phyloP scores from a whole-genome alignment of 1,284 basidiomycete genomes.

The Ceraceosorus guamensis region DNA sequence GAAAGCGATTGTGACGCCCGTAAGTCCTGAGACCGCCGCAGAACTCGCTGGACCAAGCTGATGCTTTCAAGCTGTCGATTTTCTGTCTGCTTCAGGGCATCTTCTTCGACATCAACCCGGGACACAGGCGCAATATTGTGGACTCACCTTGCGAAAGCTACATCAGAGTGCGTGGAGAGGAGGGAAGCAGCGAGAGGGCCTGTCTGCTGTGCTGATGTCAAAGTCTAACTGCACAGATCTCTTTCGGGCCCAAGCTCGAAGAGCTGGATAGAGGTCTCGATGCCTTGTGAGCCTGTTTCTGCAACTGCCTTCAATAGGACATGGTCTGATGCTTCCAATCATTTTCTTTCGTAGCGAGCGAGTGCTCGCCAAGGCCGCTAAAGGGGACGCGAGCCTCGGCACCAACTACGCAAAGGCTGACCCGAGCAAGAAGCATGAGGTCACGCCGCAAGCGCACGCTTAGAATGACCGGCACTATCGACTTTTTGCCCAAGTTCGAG shows the following conservation, averaged over 20 bases:
- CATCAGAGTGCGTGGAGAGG: slow-evolving; percentile 3
- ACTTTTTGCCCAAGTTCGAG: too few relatives aligned
- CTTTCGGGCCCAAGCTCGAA: slow-evolving; percentile 76
- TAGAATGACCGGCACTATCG: too few relatives aligned
- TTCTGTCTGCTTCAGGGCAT: slow-evolving; percentile 48
- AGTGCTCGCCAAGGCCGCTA: slow-evolving; percentile 6
- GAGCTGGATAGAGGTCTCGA: slow-evolving; percentile 74
- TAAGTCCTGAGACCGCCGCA: too few relatives aligned
- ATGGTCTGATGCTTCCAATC: not conserved
- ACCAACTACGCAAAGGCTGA: not conserved
- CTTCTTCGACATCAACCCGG: slow-evolving; percentile 64
- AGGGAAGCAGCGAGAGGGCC: too few relatives aligned
- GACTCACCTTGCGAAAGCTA: slow-evolving; percentile 60
- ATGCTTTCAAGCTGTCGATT: too few relatives aligned
- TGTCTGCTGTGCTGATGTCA: too few relatives aligned
- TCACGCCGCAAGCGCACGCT: too few relatives aligned
- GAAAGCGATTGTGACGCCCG: slow-evolving; percentile 75
- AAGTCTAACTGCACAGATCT: slow-evolving; percentile 18
- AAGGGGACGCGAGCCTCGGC: slow-evolving; percentile 4
- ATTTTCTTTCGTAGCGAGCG: slow-evolving; percentile 2
- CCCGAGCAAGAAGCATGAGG: too few relatives aligned
- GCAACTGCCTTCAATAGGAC: not conserved
- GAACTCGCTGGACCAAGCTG: too few relatives aligned
- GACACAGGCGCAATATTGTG: slow-evolving; percentile 63
- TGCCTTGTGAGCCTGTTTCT: slow-evolving; percentile 55